Conservation (phyloP, 257 asterid genomes). For the Prunella vulgaris region DNA sequence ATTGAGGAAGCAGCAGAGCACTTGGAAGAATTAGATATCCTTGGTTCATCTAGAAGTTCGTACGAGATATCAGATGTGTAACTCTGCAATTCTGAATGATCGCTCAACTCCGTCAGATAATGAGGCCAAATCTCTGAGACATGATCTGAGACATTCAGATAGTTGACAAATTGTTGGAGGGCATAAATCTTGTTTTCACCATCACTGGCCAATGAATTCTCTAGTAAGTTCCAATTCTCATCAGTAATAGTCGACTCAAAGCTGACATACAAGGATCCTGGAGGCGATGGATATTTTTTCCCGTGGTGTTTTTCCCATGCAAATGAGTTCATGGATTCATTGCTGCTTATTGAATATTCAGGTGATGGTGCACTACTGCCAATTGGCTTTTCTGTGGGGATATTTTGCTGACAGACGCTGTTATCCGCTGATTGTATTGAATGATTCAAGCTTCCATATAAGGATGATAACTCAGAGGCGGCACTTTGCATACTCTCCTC, state of each 20-base stretch:
- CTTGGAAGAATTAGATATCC: constrained; percentile 25
- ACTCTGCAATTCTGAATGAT: constrained; percentile 29
- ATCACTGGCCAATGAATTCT: constrained; percentile 7
- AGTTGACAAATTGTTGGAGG: constrained; percentile 16
- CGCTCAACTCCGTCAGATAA: constrained; percentile 20
- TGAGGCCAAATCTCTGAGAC: constrained; percentile 5
- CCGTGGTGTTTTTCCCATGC: constrained; percentile 22
- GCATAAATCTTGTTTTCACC: constrained; percentile 25
- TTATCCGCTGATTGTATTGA: not conserved
- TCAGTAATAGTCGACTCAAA: constrained; percentile 7
- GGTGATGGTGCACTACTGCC: constrained; percentile 30
- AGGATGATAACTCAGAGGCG: constrained; percentile 21
- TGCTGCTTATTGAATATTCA: constrained; percentile 14
- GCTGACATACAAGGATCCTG: constrained; percentile 26
- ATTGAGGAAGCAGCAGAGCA: constrained; percentile 29
- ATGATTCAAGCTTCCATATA: constrained; percentile 13
- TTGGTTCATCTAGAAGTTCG: constrained; percentile 28
- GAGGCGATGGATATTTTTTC: constrained; percentile 22
- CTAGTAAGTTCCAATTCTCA: constrained; percentile 23
- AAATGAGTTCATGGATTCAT: constrained; percentile 4
- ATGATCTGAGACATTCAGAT: constrained; percentile 21
- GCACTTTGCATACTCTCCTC: constrained; percentile 37
- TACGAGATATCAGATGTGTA: constrained; percentile 31
- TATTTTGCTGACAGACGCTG: not conserved
- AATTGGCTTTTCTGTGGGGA: constrained; percentile 7